phyloP scores from a whole-genome alignment of 306 rosid species.

The Corylus americana region DNA sequence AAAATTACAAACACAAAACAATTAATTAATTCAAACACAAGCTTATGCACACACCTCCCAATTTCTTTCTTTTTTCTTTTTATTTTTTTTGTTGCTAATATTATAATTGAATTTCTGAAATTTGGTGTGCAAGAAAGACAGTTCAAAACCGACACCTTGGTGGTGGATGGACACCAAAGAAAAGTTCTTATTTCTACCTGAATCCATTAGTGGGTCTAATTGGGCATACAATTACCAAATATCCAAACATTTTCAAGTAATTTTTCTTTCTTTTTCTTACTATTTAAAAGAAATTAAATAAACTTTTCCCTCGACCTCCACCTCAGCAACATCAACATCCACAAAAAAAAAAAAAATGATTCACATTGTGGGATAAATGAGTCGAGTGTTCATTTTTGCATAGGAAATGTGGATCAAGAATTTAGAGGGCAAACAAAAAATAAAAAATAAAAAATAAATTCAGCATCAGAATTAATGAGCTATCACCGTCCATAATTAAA shows the following conservation, averaged over 20 bases:
- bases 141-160: not conserved
- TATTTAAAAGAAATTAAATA: no score
- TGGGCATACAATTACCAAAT: not conserved
- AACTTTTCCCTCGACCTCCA: no score
- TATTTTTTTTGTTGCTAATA: no score
- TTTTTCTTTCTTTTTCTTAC: no score
- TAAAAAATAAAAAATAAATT: slow-evolving; percentile 7
- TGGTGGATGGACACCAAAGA: not conserved
- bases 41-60: not conserved
- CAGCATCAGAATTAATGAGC: slow-evolving; percentile 21
- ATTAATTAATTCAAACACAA: not conserved
- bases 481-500: slow-evolving; percentile 53
- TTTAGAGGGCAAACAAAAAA: not conserved
- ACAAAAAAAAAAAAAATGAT: no score
- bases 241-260: no score
- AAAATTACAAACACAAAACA: not conserved
- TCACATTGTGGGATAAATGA: no score
- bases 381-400: no score
- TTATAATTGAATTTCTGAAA: not conserved
- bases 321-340: not conserved
- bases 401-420: no score
- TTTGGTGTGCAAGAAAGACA: not conserved
- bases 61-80: no score
- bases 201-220: not conserved
- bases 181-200: not conserved